Conservation (phyloP, 495 filamentous ascomycete genomes). For the Annulohypoxylon stygium region DNA sequence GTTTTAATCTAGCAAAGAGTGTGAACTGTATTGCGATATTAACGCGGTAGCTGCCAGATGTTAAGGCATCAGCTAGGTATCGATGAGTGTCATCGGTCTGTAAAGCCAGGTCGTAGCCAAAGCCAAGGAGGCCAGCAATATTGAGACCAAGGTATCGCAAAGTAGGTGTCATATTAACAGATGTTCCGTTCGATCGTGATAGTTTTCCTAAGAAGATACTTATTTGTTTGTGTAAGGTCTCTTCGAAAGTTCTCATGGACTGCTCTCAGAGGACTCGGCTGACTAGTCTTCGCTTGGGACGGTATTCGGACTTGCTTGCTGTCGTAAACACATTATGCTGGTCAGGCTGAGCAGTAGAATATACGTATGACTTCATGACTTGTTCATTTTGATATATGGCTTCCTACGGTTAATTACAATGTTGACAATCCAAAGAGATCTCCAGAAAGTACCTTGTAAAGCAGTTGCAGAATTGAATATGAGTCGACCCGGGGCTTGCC, state of each 20-base stretch:
- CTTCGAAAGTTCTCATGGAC: constrained; percentile 32
- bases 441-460: too few relatives aligned
- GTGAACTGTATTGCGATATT: background rate
- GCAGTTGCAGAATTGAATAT: too few relatives aligned
- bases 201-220: constrained; percentile 29
- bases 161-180: constrained; percentile 3
- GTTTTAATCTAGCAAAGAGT: background rate
- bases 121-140: constrained; percentile 9
- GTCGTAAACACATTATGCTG: too few relatives aligned
- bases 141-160: background rate
- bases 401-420: too few relatives aligned
- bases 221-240: constrained; percentile 24
- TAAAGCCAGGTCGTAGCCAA: constrained; percentile 2
- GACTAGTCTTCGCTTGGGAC: constrained; percentile 25
- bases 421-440: too few relatives aligned
- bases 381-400: too few relatives aligned
- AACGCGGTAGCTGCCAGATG: background rate
- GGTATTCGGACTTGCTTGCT: background rate
- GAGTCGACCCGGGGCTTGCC: too few relatives aligned
- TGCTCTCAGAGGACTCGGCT: constrained; percentile 25
- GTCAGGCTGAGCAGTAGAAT: too few relatives aligned
- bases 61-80: background rate
- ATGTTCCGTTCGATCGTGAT: constrained; percentile 9
- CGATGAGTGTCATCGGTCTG: constrained; percentile 10
- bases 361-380: too few relatives aligned